Base-by-base conservation (phyloP, 352 stramenopile species). In the Phytophthora sansomeana region DNA sequence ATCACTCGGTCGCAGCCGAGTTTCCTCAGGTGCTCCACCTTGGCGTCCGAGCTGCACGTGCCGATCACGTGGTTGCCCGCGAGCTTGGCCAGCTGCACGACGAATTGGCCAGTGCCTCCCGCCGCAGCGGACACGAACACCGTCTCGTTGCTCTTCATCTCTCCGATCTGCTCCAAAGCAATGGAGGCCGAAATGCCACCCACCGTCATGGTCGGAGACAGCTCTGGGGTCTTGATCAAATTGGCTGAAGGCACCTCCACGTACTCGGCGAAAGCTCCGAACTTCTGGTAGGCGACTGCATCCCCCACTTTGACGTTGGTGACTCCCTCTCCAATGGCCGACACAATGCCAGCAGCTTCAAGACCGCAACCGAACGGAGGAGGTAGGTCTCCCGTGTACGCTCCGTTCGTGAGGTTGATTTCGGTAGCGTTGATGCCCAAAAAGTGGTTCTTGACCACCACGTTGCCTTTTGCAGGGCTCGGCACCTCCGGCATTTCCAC, bases 331-430 rank as follows among this genome's bases (percentile, higher is more conserved):
- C 77, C 73, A 10, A 89, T 42, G 0, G 44, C 63, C 1, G 59
- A 58, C 10, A 89, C 69, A 9, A 80, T 56, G 11, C 80, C 79
- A 5, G 77, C 72, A 51, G 63, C 74, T 2, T 88, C 74, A 11
- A 88, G 32, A 14, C 79, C 79, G 17, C 77, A 85, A n/a, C 70
- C 75, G 49, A 89, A 89, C 13, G 80, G 80, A 29, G 75, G 75
- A 5, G 67, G 53, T 5, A 72, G 55, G 5, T 54, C 16, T n/a
- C 59, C 32, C n/a, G 59, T 55, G 69, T 84, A 86, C 5, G 46
- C 57, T 17, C 74, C 80, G 38, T 63, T 72, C 1, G 77, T 83
- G 5, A 85, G 11, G 65, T 80, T 85, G 52, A 89, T 71, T 49
- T 86, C 75, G 16, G 75, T 80, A 49, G 72, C 78, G 39, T 86